phyloP scores from a whole-genome alignment of 306 rosid genomes.

The Castanospermum australe region DNA sequence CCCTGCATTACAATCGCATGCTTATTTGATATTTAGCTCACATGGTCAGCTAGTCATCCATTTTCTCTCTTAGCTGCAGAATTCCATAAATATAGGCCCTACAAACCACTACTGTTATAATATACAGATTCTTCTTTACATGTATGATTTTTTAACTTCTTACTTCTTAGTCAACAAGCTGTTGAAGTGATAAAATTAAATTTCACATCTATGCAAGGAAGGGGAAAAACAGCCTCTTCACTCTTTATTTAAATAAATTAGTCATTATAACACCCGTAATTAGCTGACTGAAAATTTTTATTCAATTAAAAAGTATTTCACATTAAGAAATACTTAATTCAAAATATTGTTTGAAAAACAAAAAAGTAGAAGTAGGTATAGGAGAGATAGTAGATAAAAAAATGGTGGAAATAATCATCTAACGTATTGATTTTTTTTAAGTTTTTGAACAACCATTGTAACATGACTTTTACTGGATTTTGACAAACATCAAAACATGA shows the following conservation, averaged over 20 bases:
- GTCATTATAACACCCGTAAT: background rate
- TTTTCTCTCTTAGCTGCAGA: background rate
- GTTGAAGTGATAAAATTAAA: background rate
- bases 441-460: background rate
- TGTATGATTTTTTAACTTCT: conserved; percentile 13
- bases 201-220: conserved; percentile 1
- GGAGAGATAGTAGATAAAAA: background rate
- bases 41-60: background rate
- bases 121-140: background rate
- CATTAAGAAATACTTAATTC: background rate
- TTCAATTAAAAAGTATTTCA: background rate
- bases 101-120: background rate
- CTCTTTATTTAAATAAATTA: background rate
- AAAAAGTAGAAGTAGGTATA: background rate
- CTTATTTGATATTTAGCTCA: background rate
- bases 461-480: conserved; percentile 2
- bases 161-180: background rate
- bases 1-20: background rate
- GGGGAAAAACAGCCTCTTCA: background rate
- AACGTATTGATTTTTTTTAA: background rate
- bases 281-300: background rate
- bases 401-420: background rate
- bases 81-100: background rate
- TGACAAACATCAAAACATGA: background rate
- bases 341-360: background rate